Percentiles rank a stretch among this genome's conserved stretches.
phyloP scores from a whole-genome alignment of 805 yeast genomes.

The Lachancea quebecensis region DNA sequence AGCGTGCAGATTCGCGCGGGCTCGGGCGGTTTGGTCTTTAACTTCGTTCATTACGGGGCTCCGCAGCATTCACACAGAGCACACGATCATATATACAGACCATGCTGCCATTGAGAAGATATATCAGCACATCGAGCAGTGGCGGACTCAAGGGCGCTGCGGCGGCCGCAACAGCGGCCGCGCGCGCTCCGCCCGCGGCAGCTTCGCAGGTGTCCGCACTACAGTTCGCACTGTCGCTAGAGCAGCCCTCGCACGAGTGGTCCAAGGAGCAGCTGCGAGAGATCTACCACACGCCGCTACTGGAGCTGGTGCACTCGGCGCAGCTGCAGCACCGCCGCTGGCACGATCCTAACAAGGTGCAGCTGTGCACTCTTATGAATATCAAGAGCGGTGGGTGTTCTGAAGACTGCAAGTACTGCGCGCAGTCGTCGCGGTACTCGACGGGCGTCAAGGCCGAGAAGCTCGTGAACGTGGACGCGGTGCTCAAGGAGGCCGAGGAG shows the following conservation, averaged over 20 bases:
- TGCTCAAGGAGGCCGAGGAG: slow-evolving; percentile 51
- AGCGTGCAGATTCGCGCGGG: too few relatives aligned
- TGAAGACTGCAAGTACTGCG: slow-evolving; percentile 76
- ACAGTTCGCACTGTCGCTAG: slow-evolving; percentile 28
- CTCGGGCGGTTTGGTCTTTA: too few relatives aligned
- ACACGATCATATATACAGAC: background rate
- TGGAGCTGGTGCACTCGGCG: slow-evolving; percentile 53
- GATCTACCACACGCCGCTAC: slow-evolving; percentile 59
- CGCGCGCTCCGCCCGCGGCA: slow-evolving; percentile 6
- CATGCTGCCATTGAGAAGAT: slow-evolving; percentile 9
- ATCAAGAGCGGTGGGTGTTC: slow-evolving; percentile 79
- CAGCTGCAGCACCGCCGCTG: slow-evolving; percentile 59
- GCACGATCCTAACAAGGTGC: slow-evolving; percentile 66
- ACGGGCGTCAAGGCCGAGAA: slow-evolving; percentile 71
- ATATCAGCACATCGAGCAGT: slow-evolving; percentile 4
- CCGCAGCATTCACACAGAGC: too few relatives aligned
- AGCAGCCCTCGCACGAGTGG: slow-evolving; percentile 42
- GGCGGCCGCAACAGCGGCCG: slow-evolving; percentile 10
- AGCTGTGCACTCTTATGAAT: slow-evolving; percentile 66
- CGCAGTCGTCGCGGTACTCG: slow-evolving; percentile 62
- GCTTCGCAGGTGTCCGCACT: slow-evolving; percentile 6
- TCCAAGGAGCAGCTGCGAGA: slow-evolving; percentile 50
- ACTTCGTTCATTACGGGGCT: too few relatives aligned
- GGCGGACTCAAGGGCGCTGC: slow-evolving; percentile 6
- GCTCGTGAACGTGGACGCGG: slow-evolving; percentile 54